Percentiles rank a stretch among this genome's conserved stretches.
Evolutionary conservation across 345 rosid genomes (phyloP).

Genomic region (Lepidium didymum): DNA sequence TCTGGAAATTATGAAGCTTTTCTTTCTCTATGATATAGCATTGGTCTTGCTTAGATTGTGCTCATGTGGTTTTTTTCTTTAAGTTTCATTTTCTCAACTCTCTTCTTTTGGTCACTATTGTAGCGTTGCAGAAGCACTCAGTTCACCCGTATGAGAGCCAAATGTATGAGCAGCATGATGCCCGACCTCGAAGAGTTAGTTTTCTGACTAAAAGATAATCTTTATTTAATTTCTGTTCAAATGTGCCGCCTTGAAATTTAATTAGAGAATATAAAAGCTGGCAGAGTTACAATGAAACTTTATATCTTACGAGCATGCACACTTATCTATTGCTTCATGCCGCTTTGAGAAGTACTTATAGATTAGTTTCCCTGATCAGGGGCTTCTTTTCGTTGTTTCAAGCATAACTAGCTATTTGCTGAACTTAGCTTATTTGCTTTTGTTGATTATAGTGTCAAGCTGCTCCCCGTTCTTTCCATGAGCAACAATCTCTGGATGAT

Average conservation of each 20-base stretch:
- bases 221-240: constrained; percentile 4
- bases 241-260: neutral
- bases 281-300: neutral
- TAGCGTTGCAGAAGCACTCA: constrained; percentile 47
- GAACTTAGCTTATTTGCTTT: neutral
- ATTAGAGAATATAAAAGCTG: neutral
- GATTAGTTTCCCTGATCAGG: neutral
- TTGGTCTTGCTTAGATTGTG: neutral
- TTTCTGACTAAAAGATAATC: constrained; percentile 24
- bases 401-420: neutral
- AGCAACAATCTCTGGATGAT: constrained; percentile 61
- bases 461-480: constrained; percentile 47
- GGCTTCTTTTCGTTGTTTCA: neutral
- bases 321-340: neutral
- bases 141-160: constrained; percentile 55
- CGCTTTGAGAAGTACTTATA: neutral
- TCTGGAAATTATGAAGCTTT: neutral
- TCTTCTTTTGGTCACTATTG: constrained; percentile 14
- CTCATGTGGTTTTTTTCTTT: neutral
- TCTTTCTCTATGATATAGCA: neutral
- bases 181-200: constrained; percentile 61
- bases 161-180: constrained; percentile 47
- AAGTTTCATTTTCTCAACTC: neutral
- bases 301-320: neutral
- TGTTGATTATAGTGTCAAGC: constrained; percentile 36